phyloP scores from a whole-genome alignment of 805 yeast species.

The Cyberlindnera euphorbiae region DNA sequence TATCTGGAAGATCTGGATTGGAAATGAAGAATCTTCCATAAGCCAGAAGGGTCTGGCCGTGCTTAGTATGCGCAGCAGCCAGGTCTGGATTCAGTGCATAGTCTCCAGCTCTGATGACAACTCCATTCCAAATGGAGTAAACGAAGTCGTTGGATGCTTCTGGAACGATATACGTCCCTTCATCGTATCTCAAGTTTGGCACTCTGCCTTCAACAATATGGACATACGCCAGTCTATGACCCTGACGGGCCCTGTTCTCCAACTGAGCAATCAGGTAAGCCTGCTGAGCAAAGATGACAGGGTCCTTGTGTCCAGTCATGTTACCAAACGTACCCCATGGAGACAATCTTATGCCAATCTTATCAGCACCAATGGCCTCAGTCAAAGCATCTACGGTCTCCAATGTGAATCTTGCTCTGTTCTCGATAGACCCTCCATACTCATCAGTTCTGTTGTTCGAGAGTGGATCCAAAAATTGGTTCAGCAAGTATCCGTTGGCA shows the following conservation, averaged over 20 bases:
- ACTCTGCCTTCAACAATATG: constrained; percentile 34
- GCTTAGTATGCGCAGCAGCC: constrained; percentile 6
- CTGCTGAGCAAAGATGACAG: constrained; percentile 32
- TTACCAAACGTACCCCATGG: constrained; percentile 40
- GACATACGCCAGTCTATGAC: constrained; percentile 33
- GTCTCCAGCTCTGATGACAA: constrained; percentile 28
- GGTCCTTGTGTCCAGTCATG: constrained; percentile 34
- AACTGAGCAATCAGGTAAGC: constrained; percentile 38
- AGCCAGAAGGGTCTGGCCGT: constrained; percentile 30
- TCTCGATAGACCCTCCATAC: constrained; percentile 52
- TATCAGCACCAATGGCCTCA: constrained; percentile 48
- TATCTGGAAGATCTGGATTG: constrained; percentile 37
- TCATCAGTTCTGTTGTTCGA: constrained; percentile 45
- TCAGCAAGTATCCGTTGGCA: constrained; percentile 62
- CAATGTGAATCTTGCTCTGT: constrained; percentile 34
- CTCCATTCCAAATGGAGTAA: constrained; percentile 41
- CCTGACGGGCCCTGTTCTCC: constrained; percentile 33
- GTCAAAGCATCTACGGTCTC: constrained; percentile 48
- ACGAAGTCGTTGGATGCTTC: constrained; percentile 32
- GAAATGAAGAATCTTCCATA: constrained; percentile 34
- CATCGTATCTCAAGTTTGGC: constrained; percentile 27
- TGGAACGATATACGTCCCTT: constrained; percentile 15
- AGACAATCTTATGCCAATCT: constrained; percentile 45
- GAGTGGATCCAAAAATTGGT: constrained; percentile 48
- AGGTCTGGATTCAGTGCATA: constrained; percentile 14